Conservation (phyloP, 192 early-diverging fungal species). For the Funneliformis geosporum region DNA sequence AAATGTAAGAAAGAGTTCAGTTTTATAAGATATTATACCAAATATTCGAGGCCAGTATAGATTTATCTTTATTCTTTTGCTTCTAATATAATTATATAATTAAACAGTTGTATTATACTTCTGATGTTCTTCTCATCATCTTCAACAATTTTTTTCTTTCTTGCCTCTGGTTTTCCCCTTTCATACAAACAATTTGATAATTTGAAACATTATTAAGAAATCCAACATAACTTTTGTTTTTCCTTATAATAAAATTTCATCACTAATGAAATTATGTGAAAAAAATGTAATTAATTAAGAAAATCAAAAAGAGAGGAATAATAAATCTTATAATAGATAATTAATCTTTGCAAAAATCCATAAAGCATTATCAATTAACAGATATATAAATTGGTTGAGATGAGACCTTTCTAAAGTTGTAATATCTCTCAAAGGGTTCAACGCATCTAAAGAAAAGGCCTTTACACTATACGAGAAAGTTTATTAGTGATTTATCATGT, state of each 20-base stretch:
- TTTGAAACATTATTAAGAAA: slow-evolving; percentile 11
- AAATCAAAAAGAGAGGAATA: background rate
- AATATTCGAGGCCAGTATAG: too few relatives aligned
- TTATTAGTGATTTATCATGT: background rate
- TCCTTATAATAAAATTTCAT: background rate
- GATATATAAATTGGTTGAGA: background rate
- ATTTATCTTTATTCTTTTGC: too few relatives aligned
- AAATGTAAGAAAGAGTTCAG: too few relatives aligned
- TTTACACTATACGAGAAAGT: background rate
- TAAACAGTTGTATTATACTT: background rate
- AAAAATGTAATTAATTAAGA: background rate
- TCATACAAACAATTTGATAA: background rate
- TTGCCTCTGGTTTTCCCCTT: background rate
- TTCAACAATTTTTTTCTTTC: background rate
- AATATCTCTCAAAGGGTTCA: slow-evolving; percentile 14
- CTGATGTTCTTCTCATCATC: background rate
- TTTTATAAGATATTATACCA: too few relatives aligned
- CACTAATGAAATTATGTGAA: too few relatives aligned
- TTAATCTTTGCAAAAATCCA: slow-evolving; percentile 1
- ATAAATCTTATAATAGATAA: background rate
- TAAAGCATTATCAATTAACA: background rate
- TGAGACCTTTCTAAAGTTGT: background rate
- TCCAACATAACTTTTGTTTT: background rate
- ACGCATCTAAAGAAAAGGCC: background rate
- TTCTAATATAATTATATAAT: background rate